A percentile compares a stretch with the other conserved stretches of the same genome.
Evolutionary conservation across 2,329 filamentous ascomycete species (phyloP).

Genomic region (Grosmannia clavigera): DNA sequence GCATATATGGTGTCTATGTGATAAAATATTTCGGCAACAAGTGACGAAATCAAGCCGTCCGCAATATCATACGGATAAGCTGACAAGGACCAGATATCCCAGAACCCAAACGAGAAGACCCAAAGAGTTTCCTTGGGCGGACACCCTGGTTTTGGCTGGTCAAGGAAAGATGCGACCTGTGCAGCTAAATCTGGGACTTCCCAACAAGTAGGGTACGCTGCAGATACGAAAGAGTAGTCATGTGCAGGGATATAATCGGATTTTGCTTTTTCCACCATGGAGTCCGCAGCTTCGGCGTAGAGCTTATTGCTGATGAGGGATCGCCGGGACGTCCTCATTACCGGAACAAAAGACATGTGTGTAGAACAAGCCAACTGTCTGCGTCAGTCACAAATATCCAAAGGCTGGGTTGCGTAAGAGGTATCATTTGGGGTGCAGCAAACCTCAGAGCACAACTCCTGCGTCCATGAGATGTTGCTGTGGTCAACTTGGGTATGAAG

Average conservation of each 20-base stretch:
- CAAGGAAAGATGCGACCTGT: constrained; percentile 35
- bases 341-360: constrained; percentile 33
- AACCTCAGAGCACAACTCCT: constrained; percentile 36
- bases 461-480: constrained; percentile 29
- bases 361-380: constrained; percentile 32
- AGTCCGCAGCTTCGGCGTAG: constrained; percentile 34
- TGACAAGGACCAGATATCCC: constrained; percentile 41
- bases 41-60: constrained; percentile 23
- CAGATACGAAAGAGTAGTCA: constrained; percentile 30
- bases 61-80: constrained; percentile 29
- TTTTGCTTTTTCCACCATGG: constrained; percentile 18
- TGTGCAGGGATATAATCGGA: constrained; percentile 22
- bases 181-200: constrained; percentile 28
- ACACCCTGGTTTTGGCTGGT: constrained; percentile 19
- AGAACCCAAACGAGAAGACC: constrained; percentile 40
- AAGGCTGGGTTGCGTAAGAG: not conserved
- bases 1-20: constrained; percentile 35
- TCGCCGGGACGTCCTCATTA: constrained; percentile 3
- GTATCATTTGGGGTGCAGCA: constrained; percentile 5
- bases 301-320: constrained; percentile 41
- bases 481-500: constrained; percentile 12
- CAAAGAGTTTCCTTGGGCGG: constrained; percentile 36
- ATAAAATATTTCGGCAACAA: constrained; percentile 27
- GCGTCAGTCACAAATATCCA: not conserved
- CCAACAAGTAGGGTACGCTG: constrained; percentile 28